Base-by-base conservation (phyloP, 2,329 filamentous ascomycete species). In the Penicillium brevicompactum region DNA sequence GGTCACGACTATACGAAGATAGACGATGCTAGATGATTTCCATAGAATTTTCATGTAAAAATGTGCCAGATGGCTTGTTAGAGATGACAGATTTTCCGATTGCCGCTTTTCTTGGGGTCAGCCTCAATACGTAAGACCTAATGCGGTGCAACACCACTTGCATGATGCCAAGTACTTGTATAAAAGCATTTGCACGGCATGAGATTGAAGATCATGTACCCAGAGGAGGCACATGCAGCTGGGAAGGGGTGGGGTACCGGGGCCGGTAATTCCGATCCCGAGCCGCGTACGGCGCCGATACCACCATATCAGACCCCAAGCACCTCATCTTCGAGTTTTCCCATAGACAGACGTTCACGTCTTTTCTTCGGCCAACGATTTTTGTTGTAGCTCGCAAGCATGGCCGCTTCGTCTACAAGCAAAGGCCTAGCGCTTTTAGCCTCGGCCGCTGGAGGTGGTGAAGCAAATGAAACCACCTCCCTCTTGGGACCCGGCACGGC, bases 391-490 rank as follows among this genome's bases (percentile, higher is more conserved):
- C 16, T 38, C 14, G 14, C 38, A 41, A n/a, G 8, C 38, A 41
- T 41, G 38, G 38, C 10, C n/a, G 38, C 38, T 21, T 41, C 38
- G 38, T 14, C 37, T 8, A 40, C 13, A 40, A 41, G 4, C 2
- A 41, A 41, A 7, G 38, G 16, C 16, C 4, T 11, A 41, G 38
- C 7, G 18, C 16, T n/a, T 41, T 41, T n/a, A 41, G 18, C 38
- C 16, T 9, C 38, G 4, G 38, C 14, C 38, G 11, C 42, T 42
- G 34, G 18, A 27, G 43, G 46, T 52, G 57, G 21, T 30, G 46
- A 53, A 10, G 49, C 47, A 34, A 52, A n/a, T 48, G 61, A 63
- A 48, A 61, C 59, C 21, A 63, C 61, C 16, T 38, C 53, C 30
- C 60, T 63, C 16, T 46, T 63, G 8, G 46, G 48, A 8, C 24